Percentiles rank a stretch among this genome's conserved stretches.
phyloP scores from a whole-genome alignment of 2,329 filamentous ascomycete species.

The Colletotrichum somersetense region DNA sequence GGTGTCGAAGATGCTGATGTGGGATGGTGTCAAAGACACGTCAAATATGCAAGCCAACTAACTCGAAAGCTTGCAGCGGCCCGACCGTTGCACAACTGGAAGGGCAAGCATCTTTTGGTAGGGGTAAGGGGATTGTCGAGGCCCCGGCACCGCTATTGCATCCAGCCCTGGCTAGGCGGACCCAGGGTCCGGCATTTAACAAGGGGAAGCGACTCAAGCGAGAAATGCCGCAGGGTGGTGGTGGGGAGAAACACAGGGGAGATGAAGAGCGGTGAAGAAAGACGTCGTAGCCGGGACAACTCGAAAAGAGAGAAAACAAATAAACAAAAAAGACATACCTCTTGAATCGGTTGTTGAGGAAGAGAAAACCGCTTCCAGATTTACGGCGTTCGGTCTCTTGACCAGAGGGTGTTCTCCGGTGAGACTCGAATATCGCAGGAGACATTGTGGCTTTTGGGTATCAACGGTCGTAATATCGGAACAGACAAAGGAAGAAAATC shows the following conservation, averaged over 20 bases:
- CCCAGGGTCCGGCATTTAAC: constrained; percentile 31
- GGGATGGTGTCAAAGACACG: constrained; percentile 31
- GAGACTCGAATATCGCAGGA: constrained; percentile 35
- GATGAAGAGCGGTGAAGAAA: constrained; percentile 38
- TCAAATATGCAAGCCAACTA: constrained; percentile 31
- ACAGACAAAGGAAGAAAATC: constrained; percentile 14
- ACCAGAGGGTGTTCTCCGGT: constrained; percentile 24
- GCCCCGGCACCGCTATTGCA: constrained; percentile 30
- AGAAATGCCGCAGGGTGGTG: constrained; percentile 14
- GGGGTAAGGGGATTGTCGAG: constrained; percentile 1
- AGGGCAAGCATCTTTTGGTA: constrained; percentile 13
- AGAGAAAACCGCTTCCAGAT: constrained; percentile 38
- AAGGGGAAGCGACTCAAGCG: constrained; percentile 27
- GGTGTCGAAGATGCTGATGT: constrained; percentile 15
- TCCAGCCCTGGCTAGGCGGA: constrained; percentile 27
- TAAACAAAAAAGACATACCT: constrained; percentile 31
- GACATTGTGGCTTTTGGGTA: constrained; percentile 36
- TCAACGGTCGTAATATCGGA: constrained; percentile 32
- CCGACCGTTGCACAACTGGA: constrained; percentile 21
- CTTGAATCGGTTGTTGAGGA: constrained; percentile 40
- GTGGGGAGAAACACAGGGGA: constrained; percentile 4
- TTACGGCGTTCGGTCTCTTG: constrained; percentile 35
- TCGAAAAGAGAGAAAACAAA: constrained; percentile 15
- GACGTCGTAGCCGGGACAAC: constrained; percentile 28
- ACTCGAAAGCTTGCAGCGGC: constrained; percentile 15